phyloP scores from a whole-genome alignment of 139 green algal species.

The Chlamydomonas sp. region DNA sequence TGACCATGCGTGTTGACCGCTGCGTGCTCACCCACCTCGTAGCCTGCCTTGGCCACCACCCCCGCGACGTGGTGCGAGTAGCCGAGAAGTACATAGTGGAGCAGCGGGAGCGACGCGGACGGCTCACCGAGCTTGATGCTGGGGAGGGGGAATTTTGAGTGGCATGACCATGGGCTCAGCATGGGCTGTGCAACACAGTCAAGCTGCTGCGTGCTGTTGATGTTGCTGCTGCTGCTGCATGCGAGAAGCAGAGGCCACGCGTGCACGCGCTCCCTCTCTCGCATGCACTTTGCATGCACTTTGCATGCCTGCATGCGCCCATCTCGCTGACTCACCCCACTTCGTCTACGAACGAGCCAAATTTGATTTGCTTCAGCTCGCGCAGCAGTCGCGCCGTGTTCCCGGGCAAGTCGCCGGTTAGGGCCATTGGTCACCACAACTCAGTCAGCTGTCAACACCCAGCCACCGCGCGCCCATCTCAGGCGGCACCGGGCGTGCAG shows the following conservation, averaged over 20 bases:
- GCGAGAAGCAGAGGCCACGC: too few relatives aligned
- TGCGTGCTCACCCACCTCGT: constrained; percentile 48
- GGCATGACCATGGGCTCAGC: not conserved
- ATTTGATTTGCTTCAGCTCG: constrained; percentile 46
- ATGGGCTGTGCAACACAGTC: not conserved
- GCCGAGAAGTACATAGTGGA: constrained; percentile 51
- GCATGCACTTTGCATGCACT: too few relatives aligned
- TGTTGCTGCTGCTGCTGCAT: too few relatives aligned
- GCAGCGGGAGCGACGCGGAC: constrained; percentile 42
- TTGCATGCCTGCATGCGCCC: not conserved
- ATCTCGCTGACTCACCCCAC: constrained; percentile 39
- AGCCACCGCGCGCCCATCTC: not conserved
- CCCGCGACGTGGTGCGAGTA: constrained; percentile 51
- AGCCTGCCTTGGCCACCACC: constrained; percentile 33
- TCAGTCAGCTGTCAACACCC: too few relatives aligned
- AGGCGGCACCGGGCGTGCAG: not conserved
- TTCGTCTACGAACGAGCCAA: constrained; percentile 37
- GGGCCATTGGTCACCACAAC: not conserved
- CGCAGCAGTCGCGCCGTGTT: constrained; percentile 44
- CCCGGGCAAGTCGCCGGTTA: constrained; percentile 46
- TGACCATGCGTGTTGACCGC: too few relatives aligned
- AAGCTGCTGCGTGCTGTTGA: too few relatives aligned
- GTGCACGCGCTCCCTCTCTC: too few relatives aligned
- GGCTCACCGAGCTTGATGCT: constrained; percentile 35
- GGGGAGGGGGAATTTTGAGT: not conserved